Percentiles rank a stretch among this genome's conserved stretches.
These are phyloP conservation scores for Lactarius akahatsu DNA, from an alignment of 768 basidiomycete species.

Conservation along the genomic window DNA sequence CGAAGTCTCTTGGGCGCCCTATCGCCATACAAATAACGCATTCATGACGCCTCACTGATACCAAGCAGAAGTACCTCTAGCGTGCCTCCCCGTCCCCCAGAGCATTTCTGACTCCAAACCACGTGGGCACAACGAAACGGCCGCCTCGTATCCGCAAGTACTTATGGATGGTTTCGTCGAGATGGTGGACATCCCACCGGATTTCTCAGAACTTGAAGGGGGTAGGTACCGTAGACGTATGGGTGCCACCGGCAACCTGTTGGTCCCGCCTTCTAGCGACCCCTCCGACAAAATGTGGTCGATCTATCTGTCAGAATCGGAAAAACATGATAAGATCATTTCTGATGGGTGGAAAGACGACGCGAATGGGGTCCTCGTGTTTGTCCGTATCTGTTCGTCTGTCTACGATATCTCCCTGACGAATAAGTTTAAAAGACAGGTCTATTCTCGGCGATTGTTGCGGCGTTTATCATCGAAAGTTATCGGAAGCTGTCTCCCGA, in stretches of 20 bases:
- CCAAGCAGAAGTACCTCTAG: background rate
- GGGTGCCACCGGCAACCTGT: background rate
- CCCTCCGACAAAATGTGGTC: slow-evolving; percentile 18
- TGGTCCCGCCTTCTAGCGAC: background rate
- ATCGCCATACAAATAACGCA: background rate
- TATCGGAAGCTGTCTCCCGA: background rate
- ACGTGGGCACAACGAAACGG: background rate
- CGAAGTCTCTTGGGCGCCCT: background rate
- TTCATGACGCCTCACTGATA: background rate
- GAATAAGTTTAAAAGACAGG: slow-evolving; percentile 24
- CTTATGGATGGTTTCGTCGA: background rate
- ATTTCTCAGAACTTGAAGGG: background rate
- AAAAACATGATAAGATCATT: slow-evolving; percentile 10
- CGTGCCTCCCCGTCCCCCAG: background rate
- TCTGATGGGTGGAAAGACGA: background rate
- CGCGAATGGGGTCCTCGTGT: background rate
- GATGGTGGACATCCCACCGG: background rate
- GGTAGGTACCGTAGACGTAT: background rate
- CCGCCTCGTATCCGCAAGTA: background rate
- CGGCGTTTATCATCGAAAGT: slow-evolving; percentile 22
- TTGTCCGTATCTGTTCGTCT: background rate
- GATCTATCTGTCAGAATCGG: slow-evolving; percentile 10
- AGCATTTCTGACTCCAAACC: background rate
- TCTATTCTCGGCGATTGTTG: slow-evolving; percentile 30
- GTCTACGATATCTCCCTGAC: background rate